These are phyloP conservation scores for Salix udensis DNA, from an alignment of 345 rosid genomes.

Conservation along the genomic window DNA sequence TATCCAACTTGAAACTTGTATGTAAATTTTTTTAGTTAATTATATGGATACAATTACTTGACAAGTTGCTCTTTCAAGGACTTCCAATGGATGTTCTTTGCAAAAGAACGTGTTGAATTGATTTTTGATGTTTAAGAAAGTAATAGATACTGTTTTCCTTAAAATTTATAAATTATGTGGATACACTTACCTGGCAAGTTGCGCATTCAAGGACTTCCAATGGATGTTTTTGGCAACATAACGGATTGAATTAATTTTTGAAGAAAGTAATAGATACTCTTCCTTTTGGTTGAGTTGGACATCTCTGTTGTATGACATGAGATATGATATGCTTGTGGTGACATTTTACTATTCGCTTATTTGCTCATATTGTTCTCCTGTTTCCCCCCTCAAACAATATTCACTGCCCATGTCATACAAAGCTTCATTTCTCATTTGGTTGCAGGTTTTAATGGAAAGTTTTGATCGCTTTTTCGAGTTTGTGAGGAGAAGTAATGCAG, in stretches of 20 bases:
- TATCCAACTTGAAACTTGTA: not conserved
- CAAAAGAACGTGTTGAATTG: too few relatives aligned
- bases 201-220: too few relatives aligned
- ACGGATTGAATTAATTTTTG: too few relatives aligned
- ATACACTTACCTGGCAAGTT: not conserved
- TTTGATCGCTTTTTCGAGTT: constrained; percentile 83
- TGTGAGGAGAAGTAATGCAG: constrained; percentile 89
- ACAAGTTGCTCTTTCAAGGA: not conserved
- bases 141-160: too few relatives aligned
- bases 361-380: not conserved
- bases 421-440: constrained; percentile 15
- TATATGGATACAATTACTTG: not conserved
- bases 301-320: too few relatives aligned
- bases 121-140: too few relatives aligned
- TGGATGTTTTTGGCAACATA: too few relatives aligned
- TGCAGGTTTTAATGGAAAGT: constrained; percentile 87
- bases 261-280: too few relatives aligned
- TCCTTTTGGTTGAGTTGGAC: too few relatives aligned
- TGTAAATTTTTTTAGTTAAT: not conserved
- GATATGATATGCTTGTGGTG: not conserved
- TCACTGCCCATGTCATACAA: constrained; percentile 2
- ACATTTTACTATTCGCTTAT: constrained; percentile 11
- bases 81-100: too few relatives aligned
- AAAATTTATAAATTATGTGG: not conserved
- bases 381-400: not conserved